Evolutionary conservation across 2,329 filamentous ascomycete genomes (phyloP).

Genomic region (Ophiostoma novo-ulmi): DNA sequence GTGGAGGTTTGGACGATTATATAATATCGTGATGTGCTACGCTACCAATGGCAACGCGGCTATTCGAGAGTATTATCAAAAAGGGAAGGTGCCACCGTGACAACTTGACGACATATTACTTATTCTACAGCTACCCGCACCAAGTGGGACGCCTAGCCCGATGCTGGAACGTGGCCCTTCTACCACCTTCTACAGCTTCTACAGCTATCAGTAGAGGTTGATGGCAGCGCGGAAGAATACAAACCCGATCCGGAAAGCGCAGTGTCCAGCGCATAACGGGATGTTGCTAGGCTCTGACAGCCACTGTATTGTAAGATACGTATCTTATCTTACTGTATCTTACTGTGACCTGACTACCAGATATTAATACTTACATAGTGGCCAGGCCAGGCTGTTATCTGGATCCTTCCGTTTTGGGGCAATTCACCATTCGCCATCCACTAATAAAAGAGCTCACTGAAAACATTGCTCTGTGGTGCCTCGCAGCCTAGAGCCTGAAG

Average conservation of each 20-base stretch:
- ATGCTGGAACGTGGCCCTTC: slow-evolving; percentile 26
- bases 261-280: slow-evolving; percentile 9
- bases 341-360: neutral
- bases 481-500: neutral
- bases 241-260: slow-evolving; percentile 18
- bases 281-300: neutral
- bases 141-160: slow-evolving; percentile 4
- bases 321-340: neutral
- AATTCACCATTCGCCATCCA: neutral
- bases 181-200: slow-evolving; percentile 18
- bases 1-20: neutral
- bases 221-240: slow-evolving; percentile 16
- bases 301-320: neutral
- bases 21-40: neutral
- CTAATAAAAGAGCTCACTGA: too few relatives aligned
- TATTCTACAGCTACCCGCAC: neutral
- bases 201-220: neutral
- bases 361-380: neutral
- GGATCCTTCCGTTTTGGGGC: neutral
- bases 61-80: neutral
- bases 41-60: slow-evolving; percentile 5
- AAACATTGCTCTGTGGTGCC: neutral
- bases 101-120: neutral
- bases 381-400: neutral
- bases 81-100: slow-evolving; percentile 13